A percentile compares a stretch with the other conserved stretches of the same genome.
phyloP scores from a whole-genome alignment of 495 filamentous ascomycete species.

The Cudoniella acicularis region DNA sequence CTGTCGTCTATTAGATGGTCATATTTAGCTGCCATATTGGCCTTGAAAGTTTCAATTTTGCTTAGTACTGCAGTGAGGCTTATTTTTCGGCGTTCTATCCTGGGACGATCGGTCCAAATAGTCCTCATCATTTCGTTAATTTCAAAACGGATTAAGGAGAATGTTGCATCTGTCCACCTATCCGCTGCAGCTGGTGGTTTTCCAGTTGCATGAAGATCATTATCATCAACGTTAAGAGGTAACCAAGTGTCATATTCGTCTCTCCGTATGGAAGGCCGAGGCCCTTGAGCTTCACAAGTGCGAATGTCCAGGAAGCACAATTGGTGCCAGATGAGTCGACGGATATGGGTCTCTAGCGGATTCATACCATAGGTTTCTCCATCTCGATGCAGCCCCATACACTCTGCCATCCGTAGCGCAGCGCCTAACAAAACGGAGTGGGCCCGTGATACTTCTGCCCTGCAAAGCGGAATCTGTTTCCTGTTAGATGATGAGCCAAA shows the following conservation, averaged over 20 bases:
- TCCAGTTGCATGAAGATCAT: conserved; percentile 41
- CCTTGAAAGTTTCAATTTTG: conserved; percentile 60
- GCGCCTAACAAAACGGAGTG: conserved; percentile 68
- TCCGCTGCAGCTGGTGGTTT: conserved; percentile 31
- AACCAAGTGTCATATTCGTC: conserved; percentile 70
- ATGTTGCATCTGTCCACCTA: conserved; percentile 63
- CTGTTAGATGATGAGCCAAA: not conserved
- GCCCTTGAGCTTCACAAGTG: conserved; percentile 73
- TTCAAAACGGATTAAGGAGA: conserved; percentile 64
- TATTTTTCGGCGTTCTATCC: conserved; percentile 57
- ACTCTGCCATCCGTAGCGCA: conserved; percentile 68
- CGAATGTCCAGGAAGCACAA: conserved; percentile 72
- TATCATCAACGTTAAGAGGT: conserved; percentile 64
- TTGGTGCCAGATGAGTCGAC: conserved; percentile 74
- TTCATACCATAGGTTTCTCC: conserved; percentile 58
- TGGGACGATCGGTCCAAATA: conserved; percentile 59
- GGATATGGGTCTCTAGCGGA: conserved; percentile 66
- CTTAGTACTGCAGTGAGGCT: conserved; percentile 50
- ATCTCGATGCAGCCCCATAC: conserved; percentile 73
- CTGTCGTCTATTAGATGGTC: conserved; percentile 51
- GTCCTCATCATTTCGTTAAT: conserved; percentile 68
- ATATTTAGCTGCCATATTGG: conserved; percentile 56
- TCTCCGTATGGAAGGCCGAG: conserved; percentile 58
- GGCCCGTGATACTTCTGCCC: conserved; percentile 63
- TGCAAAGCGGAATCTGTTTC: conserved; percentile 63